Evolutionary conservation across 2,329 filamentous ascomycete genomes (phyloP).

Genomic region (Talaromyces sp.): DNA sequence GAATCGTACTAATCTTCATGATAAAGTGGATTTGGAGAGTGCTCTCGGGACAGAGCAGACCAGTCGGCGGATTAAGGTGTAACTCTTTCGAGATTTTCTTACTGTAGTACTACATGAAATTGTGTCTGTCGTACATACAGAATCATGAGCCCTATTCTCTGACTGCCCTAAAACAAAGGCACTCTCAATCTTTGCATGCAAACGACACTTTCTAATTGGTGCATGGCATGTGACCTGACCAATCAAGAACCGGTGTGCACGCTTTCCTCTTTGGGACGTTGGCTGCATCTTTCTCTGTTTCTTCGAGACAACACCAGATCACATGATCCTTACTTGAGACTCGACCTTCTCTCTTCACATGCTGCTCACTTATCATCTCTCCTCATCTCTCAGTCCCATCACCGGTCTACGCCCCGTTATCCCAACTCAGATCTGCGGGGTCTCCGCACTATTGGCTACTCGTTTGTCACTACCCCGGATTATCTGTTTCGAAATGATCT

Average conservation of each 20-base stretch:
- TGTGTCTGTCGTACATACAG: too few relatives aligned
- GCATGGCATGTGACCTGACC: background rate
- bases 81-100: background rate
- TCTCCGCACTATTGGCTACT: background rate
- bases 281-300: background rate
- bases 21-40: slow-evolving; percentile 29
- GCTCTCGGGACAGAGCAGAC: slow-evolving; percentile 31
- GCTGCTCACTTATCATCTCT: background rate
- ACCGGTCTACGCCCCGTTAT: background rate
- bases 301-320: background rate
- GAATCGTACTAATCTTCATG: slow-evolving; percentile 25
- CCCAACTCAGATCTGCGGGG: background rate
- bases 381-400: background rate
- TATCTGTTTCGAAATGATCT: too few relatives aligned
- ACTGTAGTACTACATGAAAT: background rate
- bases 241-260: background rate
- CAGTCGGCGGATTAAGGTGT: slow-evolving; percentile 28
- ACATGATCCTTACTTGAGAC: background rate
- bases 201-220: background rate
- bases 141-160: too few relatives aligned
- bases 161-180: too few relatives aligned
- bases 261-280: background rate
- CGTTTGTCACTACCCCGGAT: background rate
- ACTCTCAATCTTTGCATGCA: background rate
- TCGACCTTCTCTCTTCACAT: background rate